A percentile compares a stretch with the other conserved stretches of the same genome.
Conservation (phyloP, 768 basidiomycete species). For the Gyrodon lividus region DNA sequence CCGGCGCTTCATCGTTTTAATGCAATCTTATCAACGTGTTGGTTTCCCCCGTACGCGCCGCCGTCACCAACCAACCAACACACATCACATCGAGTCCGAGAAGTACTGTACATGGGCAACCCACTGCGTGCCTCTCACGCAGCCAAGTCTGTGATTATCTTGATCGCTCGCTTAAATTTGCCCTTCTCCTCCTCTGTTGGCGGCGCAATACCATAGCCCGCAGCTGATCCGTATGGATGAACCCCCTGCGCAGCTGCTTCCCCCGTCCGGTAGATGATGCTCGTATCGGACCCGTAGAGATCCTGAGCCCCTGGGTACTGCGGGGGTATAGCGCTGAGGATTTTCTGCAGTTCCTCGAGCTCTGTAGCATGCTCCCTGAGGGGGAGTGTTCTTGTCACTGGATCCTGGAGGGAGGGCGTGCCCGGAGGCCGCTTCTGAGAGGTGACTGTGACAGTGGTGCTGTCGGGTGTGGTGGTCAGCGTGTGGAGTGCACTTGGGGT, state of each 20-base stretch:
- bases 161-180: constrained; percentile 70
- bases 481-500: constrained; percentile 55
- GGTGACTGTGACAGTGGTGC: constrained; percentile 43
- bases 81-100: not conserved
- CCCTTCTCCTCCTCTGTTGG: constrained; percentile 60
- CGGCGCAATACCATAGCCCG: constrained; percentile 46
- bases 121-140: not conserved
- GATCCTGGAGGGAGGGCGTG: constrained; percentile 40
- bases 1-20: not conserved
- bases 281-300: constrained; percentile 68
- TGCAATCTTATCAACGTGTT: not conserved
- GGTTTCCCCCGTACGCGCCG: not conserved
- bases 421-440: constrained; percentile 50
- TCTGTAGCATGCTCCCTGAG: constrained; percentile 36
- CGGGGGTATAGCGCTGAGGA: constrained; percentile 52
- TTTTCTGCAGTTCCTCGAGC: constrained; percentile 55
- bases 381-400: constrained; percentile 42
- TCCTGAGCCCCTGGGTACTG: constrained; percentile 58
- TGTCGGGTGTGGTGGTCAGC: constrained; percentile 40
- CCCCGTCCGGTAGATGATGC: constrained; percentile 53
- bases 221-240: constrained; percentile 56
- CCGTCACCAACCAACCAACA: too few relatives aligned
- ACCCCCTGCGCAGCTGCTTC: constrained; percentile 52
- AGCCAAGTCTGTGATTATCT: constrained; percentile 56
- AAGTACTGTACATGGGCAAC: not conserved